These are phyloP conservation scores for Dendrobium huoshanense DNA, from an alignment of 106 monocot species.

Conservation along the genomic window DNA sequence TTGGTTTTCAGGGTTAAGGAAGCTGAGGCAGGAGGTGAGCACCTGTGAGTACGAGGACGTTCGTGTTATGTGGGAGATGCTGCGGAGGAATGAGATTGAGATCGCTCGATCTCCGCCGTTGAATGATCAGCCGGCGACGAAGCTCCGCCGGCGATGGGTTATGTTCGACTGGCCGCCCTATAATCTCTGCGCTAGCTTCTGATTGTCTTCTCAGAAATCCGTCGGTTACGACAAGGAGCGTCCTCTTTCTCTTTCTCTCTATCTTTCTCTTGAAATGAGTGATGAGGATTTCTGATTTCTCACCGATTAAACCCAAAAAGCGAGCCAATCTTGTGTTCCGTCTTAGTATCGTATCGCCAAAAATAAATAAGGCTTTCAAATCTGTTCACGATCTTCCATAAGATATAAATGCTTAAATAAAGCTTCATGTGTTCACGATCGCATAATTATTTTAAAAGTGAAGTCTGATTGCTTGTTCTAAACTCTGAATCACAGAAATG, in stretches of 20 bases:
- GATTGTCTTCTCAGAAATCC: not conserved
- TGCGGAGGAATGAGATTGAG: slow-evolving; percentile 13
- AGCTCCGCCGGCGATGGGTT: not conserved
- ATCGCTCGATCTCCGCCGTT: not conserved
- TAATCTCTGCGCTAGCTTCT: slow-evolving; percentile 6
- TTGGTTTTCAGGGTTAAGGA: slow-evolving; percentile 6
- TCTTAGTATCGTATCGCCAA: no score
- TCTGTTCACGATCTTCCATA: no score
- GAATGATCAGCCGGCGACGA: not conserved
- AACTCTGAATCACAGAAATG: no score
- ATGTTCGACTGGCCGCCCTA: slow-evolving; percentile 4
- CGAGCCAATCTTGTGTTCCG: not conserved
- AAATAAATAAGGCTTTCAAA: no score
- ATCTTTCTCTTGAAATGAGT: not conserved
- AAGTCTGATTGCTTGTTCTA: no score
- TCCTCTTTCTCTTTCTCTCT: slow-evolving; percentile 1
- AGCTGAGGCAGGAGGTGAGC: slow-evolving; percentile 32
- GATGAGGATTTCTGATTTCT: not conserved
- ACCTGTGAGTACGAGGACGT: slow-evolving; percentile 46
- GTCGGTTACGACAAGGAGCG: not conserved
- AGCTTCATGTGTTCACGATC: no score
- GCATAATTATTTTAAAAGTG: no score
- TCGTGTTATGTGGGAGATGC: slow-evolving; percentile 45
- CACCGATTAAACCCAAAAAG: not conserved
- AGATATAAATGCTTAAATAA: no score